Evolutionary conservation across 2,329 filamentous ascomycete species (phyloP), one percentile per base, ranked within the genome.

Genomic region (Chaetomiaceae sp.): DNA sequence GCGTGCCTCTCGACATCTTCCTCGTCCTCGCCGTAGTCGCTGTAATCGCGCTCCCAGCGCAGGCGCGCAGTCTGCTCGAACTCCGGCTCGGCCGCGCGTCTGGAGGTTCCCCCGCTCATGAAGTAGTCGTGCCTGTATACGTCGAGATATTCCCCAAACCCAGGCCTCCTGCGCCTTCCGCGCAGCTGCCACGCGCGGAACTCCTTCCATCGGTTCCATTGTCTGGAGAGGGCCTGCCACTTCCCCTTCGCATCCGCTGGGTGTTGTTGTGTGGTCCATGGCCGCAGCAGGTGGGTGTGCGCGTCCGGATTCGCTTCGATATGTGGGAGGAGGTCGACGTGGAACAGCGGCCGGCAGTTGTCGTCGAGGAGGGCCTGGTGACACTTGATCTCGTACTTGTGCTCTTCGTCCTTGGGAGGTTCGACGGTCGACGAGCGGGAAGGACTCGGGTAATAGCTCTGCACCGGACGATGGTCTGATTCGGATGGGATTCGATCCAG

Each of bases 141-240:
- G 42, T 44, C 25, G 42, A 44, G 42, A 31, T 44, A 44, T 44
- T 44, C 42, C 25, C 15, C 42, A 31, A 44, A 44, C 25, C 23
- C 42, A 31, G 25, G 42, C 42, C 42, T 44, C n/a, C 25, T 34
- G 33, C 33, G 33, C 33, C 33, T 34, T 34, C 33, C 9, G 33
- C 46, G 46, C 48, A 51, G 48, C 39, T 51, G 48, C 48, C 48
- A 51, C n/a, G 31, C 19, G 39, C 48, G 48, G 40, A 51, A 44
- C 31, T 51, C 48, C 39, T 51, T 44, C 39, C 39, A 44, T 19
- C 39, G 38, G 37, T 37, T 27, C 48, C 39, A 45, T 36, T 51
- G 39, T 20, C 48, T 44, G 37, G 48, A 51, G 39, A 51, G 39
- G 39, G 31, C 39, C 48, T 34, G 48, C 39, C 48, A 51, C 39